These are phyloP conservation scores for Daldinia bambusicola DNA, from an alignment of 495 filamentous ascomycete genomes.

Conservation along the genomic window DNA sequence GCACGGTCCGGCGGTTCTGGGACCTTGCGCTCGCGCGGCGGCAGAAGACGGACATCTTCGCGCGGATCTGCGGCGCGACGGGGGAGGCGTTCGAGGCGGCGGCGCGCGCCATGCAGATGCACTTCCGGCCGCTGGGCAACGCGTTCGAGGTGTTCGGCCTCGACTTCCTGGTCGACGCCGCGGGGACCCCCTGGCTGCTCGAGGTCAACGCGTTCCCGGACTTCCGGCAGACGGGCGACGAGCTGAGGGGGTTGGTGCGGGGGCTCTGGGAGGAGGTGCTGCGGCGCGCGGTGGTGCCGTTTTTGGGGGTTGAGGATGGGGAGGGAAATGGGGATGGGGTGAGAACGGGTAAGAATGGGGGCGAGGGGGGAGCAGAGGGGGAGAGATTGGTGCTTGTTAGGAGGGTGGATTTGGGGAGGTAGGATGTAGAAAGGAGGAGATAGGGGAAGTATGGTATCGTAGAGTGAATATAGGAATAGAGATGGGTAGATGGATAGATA, in stretches of 20 bases:
- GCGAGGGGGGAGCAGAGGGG: slow-evolving; percentile 18
- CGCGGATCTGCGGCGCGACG: slow-evolving; percentile 77
- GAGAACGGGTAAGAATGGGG: slow-evolving; percentile 17
- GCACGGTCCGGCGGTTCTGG: slow-evolving; percentile 75
- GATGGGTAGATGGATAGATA: neutral
- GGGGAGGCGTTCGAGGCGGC: slow-evolving; percentile 86
- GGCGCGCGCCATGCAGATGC: slow-evolving; percentile 78
- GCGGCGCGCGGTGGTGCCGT: slow-evolving; percentile 64
- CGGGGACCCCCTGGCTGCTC: slow-evolving; percentile 73
- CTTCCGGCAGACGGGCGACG: slow-evolving; percentile 87
- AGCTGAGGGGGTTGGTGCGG: slow-evolving; percentile 72
- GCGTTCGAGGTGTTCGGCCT: slow-evolving; percentile 93
- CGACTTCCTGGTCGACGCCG: slow-evolving; percentile 84
- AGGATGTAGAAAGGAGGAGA: neutral
- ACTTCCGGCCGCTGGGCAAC: slow-evolving; percentile 90
- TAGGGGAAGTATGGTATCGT: neutral
- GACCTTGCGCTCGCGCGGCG: slow-evolving; percentile 58
- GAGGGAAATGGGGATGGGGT: neutral
- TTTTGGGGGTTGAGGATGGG: slow-evolving; percentile 37
- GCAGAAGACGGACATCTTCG: slow-evolving; percentile 66
- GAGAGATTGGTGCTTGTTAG: slow-evolving; percentile 43
- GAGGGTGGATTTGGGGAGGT: slow-evolving; percentile 43
- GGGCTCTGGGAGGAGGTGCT: slow-evolving; percentile 81
- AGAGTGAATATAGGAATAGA: neutral
- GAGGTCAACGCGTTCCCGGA: slow-evolving; percentile 98